Base-by-base conservation (phyloP, 805 yeast genomes). In the Saccharomycopsis babjevae region DNA sequence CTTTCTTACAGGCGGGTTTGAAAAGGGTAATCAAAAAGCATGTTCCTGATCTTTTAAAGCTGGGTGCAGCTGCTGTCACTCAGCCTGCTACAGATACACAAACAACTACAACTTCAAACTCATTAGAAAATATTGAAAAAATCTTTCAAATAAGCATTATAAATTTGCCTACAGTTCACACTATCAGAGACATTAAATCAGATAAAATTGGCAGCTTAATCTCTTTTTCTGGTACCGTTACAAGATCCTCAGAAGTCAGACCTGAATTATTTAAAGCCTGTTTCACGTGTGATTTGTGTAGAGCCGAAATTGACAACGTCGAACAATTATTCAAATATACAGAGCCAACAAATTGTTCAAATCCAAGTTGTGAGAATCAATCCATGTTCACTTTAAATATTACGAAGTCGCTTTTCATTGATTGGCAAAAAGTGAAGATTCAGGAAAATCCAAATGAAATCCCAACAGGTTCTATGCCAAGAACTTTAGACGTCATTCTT, bases 381-480 rank as follows among this genome's bases (percentile, higher is more conserved):
- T 80, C 88, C 1, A 78, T 83, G 60, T 93, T 97, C 96, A 83
- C 96, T 0, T 75, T 94, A 61, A 85, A 88, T 68, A 85, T 93
- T 36, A 74, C 88, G 40, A 89, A 90, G 72, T 89, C 96, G 0
- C 88, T 86, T 64, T 93, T 94, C 69, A 78, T 90, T 65, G 98
- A 93, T 77, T 93, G 99, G 99, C 99, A 93, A 73, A 88, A 88
- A 66, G 93, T 91, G 30, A 83, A 97, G 68, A 88, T 93, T 66
- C 99, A 93, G 72, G 99, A 93, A 70, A 94, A 93, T 69, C 85
- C 97, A n/a, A 88, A 79, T 67, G 98, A 93, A 73, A 93, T 93
- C 61, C 99, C 99, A 32, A 90, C 97, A 0, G 99, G 99, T 34
- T 91, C 97, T 3, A 93, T 93, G 99, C 99, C 99, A 30, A 83